phyloP scores from a whole-genome alignment of 208 protist species.

The Ichthyophonus hoferi region DNA sequence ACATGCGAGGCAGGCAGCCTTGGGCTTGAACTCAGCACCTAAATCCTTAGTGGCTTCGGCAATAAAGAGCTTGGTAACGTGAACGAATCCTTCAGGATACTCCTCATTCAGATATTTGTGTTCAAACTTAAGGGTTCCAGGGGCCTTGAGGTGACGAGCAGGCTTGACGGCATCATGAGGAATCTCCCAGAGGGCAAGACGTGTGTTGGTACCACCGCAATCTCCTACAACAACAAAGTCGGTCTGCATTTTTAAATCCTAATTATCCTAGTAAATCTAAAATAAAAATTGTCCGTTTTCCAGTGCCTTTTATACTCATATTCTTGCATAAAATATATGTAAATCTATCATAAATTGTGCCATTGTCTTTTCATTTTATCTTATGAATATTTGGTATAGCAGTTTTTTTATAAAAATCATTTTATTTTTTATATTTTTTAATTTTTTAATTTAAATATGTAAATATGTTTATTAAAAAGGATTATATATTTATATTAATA shows the following conservation, averaged over 20 bases:
- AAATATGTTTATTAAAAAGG: too few relatives aligned
- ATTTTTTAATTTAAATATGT: too few relatives aligned
- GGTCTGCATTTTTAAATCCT: background rate
- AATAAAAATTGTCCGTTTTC: too few relatives aligned
- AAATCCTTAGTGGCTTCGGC: background rate
- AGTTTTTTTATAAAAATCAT: too few relatives aligned
- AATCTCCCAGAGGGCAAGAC: conserved; percentile 37
- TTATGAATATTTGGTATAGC: too few relatives aligned
- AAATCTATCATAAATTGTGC: too few relatives aligned
- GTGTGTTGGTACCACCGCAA: conserved; percentile 48
- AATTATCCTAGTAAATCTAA: too few relatives aligned
- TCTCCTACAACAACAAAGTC: conserved; percentile 43
- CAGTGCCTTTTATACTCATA: too few relatives aligned
- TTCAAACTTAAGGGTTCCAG: conserved; percentile 23
- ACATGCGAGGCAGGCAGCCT: conserved; percentile 22
- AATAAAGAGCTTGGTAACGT: conserved; percentile 12
- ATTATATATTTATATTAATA: too few relatives aligned
- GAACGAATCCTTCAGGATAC: background rate
- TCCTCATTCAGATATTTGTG: conserved; percentile 40
- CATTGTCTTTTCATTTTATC: too few relatives aligned
- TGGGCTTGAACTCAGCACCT: background rate
- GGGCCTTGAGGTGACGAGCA: background rate
- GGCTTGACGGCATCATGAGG: background rate
- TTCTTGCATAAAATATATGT: too few relatives aligned
- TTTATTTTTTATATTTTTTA: too few relatives aligned